A percentile compares a stretch with the other conserved stretches of the same genome.
phyloP scores from a whole-genome alignment of 2,329 filamentous ascomycete genomes.

The Arachnopeziza araneosa region DNA sequence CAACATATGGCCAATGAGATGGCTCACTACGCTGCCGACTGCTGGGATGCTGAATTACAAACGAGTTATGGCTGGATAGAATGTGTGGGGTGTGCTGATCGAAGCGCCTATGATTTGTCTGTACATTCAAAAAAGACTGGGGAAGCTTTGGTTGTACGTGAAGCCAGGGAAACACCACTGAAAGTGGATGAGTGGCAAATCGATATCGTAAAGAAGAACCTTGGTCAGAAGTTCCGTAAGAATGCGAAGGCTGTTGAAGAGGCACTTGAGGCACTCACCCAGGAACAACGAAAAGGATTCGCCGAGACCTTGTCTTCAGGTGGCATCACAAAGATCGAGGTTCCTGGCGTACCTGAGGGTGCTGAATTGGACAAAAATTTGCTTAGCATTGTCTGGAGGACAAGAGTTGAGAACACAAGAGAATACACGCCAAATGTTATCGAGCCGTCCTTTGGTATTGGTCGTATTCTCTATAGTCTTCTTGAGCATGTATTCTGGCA shows the following conservation, averaged over 20 bases:
- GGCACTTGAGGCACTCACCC: conserved; percentile 61
- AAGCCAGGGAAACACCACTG: conserved; percentile 71
- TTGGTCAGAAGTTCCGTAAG: conserved; percentile 92
- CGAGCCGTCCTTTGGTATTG: conserved; percentile 95
- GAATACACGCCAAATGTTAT: conserved; percentile 96
- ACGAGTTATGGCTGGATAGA: conserved; percentile 97
- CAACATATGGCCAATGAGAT: conserved; percentile 92
- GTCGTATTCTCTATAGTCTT: conserved; percentile 84
- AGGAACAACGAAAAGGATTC: conserved; percentile 76
- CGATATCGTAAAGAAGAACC: conserved; percentile 89
- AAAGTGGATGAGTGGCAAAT: conserved; percentile 81
- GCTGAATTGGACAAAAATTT: conserved; percentile 75
- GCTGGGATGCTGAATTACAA: conserved; percentile 92
- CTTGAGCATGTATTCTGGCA: conserved; percentile 96
- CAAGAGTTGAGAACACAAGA: conserved; percentile 73
- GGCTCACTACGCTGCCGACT: conserved; percentile 94
- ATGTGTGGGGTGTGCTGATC: conserved; percentile 93
- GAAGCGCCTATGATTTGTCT: conserved; percentile 87
- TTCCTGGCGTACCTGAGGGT: conserved; percentile 59
- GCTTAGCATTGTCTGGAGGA: conserved; percentile 77
- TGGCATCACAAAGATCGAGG: conserved; percentile 72
- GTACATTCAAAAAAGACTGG: conserved; percentile 93
- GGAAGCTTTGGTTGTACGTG: conserved; percentile 75
- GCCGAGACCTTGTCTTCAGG: conserved; percentile 66
- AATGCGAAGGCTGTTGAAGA: conserved; percentile 81